These are phyloP conservation scores for Alternaria angustiovoidea DNA, from an alignment of 2,329 filamentous ascomycete species.

Conservation along the genomic window DNA sequence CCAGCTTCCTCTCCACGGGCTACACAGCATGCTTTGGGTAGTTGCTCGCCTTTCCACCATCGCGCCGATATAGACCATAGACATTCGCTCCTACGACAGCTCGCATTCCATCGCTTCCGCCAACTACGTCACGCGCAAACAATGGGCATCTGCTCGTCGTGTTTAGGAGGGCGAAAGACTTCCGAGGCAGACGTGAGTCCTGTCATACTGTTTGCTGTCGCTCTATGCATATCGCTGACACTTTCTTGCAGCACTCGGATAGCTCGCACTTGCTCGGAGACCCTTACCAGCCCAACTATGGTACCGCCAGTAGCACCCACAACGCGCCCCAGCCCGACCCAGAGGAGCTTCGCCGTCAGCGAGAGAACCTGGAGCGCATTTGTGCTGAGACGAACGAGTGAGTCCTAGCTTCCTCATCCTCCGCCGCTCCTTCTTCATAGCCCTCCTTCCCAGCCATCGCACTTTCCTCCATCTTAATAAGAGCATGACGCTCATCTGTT, in stretches of 20 bases:
- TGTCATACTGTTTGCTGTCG: constrained; percentile 3
- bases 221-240: constrained; percentile 30
- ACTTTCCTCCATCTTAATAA: neutral
- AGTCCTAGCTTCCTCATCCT: constrained; percentile 18
- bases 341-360: constrained; percentile 58
- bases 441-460: neutral
- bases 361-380: constrained; percentile 59
- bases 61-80: constrained; percentile 5
- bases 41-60: constrained; percentile 15
- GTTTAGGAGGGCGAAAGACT: constrained; percentile 55
- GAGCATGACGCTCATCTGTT: constrained; percentile 35
- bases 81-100: neutral
- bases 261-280: constrained; percentile 57
- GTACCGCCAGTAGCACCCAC: constrained; percentile 49
- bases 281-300: constrained; percentile 56
- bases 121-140: constrained; percentile 30
- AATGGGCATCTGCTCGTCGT: constrained; percentile 61
- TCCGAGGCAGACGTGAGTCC: constrained; percentile 55
- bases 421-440: neutral
- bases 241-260: constrained; percentile 53
- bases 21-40: constrained; percentile 21
- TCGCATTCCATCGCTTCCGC: neutral
- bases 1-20: constrained; percentile 25
- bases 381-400: constrained; percentile 60
- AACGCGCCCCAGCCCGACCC: constrained; percentile 55